Percentiles rank a stretch among this genome's conserved stretches.
Evolutionary conservation across 352 stramenopile species (phyloP).

Genomic region (Phytophthora pisi): DNA sequence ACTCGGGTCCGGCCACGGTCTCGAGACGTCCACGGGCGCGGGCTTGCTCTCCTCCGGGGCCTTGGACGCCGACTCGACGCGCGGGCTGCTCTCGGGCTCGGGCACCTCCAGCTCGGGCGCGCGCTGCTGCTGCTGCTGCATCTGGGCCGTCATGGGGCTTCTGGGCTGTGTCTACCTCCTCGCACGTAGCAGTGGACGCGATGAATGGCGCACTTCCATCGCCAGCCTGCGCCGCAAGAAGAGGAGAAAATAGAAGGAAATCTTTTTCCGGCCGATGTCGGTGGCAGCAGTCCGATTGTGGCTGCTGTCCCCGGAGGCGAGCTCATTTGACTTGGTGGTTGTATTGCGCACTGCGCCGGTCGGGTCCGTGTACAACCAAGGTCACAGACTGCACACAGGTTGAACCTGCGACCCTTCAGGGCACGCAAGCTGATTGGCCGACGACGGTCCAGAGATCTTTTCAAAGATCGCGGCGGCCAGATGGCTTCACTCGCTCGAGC

Average conservation of each 20-base stretch:
- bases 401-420: slow-evolving; percentile 20
- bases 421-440: slow-evolving; percentile 17
- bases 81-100: slow-evolving; percentile 28
- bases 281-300: neutral
- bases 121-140: slow-evolving; percentile 44
- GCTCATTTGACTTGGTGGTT: neutral
- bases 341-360: neutral
- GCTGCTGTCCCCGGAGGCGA: neutral
- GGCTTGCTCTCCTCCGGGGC: slow-evolving; percentile 21
- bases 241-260: slow-evolving; percentile 43
- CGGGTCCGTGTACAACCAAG: neutral
- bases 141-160: slow-evolving; percentile 28
- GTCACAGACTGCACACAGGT: neutral
- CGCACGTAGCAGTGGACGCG: slow-evolving; percentile 13
- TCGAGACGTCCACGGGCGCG: slow-evolving; percentile 3
- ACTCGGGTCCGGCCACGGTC: slow-evolving; percentile 24
- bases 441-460: slow-evolving; percentile 17
- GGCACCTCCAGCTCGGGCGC: slow-evolving; percentile 28
- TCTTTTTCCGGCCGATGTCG: slow-evolving; percentile 24
- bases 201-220: slow-evolving; percentile 39
- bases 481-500: neutral
- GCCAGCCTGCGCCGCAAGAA: slow-evolving; percentile 5
- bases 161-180: neutral
- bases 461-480: neutral
- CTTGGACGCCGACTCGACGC: slow-evolving; percentile 11